These are phyloP conservation scores for Inonotus hispidus DNA, from an alignment of 1,284 basidiomycete species.

Conservation along the genomic window DNA sequence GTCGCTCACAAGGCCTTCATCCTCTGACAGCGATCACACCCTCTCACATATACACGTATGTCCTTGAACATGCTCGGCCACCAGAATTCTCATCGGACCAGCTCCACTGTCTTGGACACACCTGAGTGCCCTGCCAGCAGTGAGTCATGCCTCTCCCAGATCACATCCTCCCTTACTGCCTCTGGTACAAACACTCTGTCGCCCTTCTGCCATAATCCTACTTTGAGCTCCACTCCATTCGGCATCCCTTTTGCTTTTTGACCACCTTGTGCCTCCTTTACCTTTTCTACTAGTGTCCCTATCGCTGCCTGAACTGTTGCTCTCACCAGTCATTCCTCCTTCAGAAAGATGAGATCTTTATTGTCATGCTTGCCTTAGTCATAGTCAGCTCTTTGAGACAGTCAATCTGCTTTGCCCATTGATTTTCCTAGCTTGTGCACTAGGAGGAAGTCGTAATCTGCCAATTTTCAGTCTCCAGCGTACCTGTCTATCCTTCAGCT, in stretches of 20 bases:
- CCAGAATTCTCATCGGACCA: too few species aligned
- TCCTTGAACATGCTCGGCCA: too few species aligned
- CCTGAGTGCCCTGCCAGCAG: not conserved
- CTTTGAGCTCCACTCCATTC: not conserved
- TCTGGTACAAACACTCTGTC: too few species aligned
- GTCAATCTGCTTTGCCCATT: not conserved
- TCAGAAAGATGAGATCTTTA: not conserved
- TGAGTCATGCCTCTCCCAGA: not conserved
- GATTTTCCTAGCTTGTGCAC: not conserved
- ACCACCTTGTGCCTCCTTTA: too few species aligned
- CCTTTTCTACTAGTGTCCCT: not conserved
- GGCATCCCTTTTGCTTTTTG: not conserved
- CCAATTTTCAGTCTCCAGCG: slow-evolving; percentile 30
- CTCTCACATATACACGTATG: not conserved
- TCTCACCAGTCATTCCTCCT: not conserved
- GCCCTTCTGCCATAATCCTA: not conserved
- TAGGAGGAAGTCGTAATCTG: not conserved
- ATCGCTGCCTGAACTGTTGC: too few species aligned
- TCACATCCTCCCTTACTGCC: too few species aligned
- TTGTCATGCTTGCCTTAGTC: not conserved
- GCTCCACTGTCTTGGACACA: not conserved
- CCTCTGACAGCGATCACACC: not conserved
- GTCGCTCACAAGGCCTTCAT: not conserved
- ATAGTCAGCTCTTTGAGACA: not conserved
- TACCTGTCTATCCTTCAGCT: slow-evolving; percentile 27